These are phyloP conservation scores for Aureobasidium mangrovei DNA, from an alignment of 2,329 filamentous ascomycete genomes.

Conservation along the genomic window DNA sequence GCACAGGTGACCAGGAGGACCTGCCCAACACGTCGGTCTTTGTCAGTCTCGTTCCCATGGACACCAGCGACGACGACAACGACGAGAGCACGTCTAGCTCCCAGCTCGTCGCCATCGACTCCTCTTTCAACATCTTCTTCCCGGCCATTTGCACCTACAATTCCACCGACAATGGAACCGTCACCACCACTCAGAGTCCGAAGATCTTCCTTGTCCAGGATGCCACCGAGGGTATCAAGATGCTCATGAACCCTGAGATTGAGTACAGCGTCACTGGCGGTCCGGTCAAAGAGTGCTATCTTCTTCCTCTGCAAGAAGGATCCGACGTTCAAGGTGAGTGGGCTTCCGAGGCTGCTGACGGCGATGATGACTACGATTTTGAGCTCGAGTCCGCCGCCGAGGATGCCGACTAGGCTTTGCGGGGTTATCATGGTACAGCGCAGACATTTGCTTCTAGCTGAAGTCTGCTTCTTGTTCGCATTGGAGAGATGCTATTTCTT, in stretches of 20 bases:
- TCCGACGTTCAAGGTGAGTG: not conserved
- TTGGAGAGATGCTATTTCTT: no score
- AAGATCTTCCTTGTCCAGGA: slow-evolving; percentile 26
- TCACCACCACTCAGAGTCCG: slow-evolving; percentile 5
- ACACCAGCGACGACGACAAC: not conserved
- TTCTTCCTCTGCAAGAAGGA: slow-evolving; percentile 14
- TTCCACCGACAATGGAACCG: not conserved
- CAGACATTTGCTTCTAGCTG: no score
- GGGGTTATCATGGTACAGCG: no score
- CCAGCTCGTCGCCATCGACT: not conserved
- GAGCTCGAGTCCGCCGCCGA: not conserved
- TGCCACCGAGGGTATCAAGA: slow-evolving; percentile 19
- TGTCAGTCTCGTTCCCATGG: not conserved
- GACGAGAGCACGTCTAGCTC: not conserved
- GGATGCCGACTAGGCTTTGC: not conserved
- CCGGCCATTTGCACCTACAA: slow-evolving; percentile 26
- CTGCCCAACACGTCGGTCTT: slow-evolving; percentile 7
- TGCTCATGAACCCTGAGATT: slow-evolving; percentile 21
- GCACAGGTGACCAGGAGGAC: slow-evolving; percentile 17
- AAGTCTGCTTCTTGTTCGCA: no score
- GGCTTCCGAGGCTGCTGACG: not conserved
- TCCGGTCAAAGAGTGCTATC: slow-evolving; percentile 19
- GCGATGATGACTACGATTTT: not conserved
- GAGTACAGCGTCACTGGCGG: slow-evolving; percentile 24
- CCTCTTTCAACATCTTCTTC: slow-evolving; percentile 20